Percentiles rank a stretch among this genome's conserved stretches.
phyloP scores from a whole-genome alignment of 176 grass and related monocot species.

The Oryza punctata region DNA sequence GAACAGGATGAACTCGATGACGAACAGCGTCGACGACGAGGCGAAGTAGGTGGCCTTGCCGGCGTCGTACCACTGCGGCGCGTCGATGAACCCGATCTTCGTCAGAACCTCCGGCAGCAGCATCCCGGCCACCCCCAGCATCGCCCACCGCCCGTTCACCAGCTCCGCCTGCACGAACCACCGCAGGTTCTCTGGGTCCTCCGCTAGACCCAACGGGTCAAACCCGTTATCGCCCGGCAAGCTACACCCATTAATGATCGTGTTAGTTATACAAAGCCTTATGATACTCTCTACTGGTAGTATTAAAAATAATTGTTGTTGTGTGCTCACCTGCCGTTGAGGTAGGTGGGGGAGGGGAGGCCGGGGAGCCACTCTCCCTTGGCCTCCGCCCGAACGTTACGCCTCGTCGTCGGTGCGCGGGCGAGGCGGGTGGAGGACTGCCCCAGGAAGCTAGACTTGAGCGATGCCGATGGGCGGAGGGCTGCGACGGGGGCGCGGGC shows the following conservation, averaged over 20 bases:
- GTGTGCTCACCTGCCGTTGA: slow-evolving; percentile 59
- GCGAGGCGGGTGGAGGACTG: slow-evolving; percentile 40
- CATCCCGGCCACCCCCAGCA: slow-evolving; percentile 89
- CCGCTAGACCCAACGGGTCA: slow-evolving; percentile 71
- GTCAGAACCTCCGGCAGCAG: slow-evolving; percentile 78
- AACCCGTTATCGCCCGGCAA: slow-evolving; percentile 76
- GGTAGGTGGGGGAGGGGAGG: slow-evolving; percentile 68
- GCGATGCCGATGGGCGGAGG: slow-evolving; percentile 50
- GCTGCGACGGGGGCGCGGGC: slow-evolving; percentile 54
- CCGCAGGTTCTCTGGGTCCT: slow-evolving; percentile 86
- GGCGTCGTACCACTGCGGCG: slow-evolving; percentile 81
- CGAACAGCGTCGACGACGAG: slow-evolving; percentile 79
- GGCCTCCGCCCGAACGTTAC: slow-evolving; percentile 63
- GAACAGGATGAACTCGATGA: slow-evolving; percentile 85
- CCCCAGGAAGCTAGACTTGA: slow-evolving; percentile 44
- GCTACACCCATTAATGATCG: slow-evolving; percentile 12
- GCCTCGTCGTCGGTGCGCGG: slow-evolving; percentile 2
- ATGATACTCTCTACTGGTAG: not conserved
- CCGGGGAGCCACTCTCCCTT: slow-evolving; percentile 90
- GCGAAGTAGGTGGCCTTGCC: slow-evolving; percentile 84
- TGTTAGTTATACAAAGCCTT: no score
- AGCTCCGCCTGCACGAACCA: slow-evolving; percentile 94
- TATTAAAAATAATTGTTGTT: not conserved
- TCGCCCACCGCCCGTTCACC: slow-evolving; percentile 82
- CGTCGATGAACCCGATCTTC: slow-evolving; percentile 63